Evolutionary conservation across 106 monocot genomes (phyloP), one percentile per base, ranked within the genome.

Genomic region (Posidonia australis): DNA sequence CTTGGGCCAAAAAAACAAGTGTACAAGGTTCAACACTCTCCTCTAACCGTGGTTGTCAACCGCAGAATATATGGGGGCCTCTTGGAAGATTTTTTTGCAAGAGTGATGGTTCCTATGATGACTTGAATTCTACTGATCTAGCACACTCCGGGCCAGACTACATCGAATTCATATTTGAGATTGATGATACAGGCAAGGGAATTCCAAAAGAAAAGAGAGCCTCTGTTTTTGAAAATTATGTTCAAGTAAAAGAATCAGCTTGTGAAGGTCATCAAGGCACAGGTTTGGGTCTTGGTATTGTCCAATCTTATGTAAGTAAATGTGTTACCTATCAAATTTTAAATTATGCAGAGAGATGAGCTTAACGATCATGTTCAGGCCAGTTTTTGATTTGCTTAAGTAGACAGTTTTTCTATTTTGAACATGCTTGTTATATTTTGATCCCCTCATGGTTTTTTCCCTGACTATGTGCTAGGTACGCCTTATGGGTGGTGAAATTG

Each of bases 241-340:
- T 98, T 66, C 98, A 91, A 72, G 83, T 98, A 7, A 85, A 81
- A 30, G 87, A 83, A 54, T 58, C 68, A 9, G 19, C 56, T 18
- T 24, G 3, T 48, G 26, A 20, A 27, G 79, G 52, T 9, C 77
- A 74, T 10, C 83, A 80, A 71, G 98, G 98, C 63, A 91, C 98
- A 47, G 96, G 91, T 32, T 65, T 98, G 53, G 98, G 98, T 18
- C 87, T 98, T 68, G 98, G 98, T 24, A 90, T 98, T 41, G 98
- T 91, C 43, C 87, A 88, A 72, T 98, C 91, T 13, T 88, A 60
- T 72, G 90, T 96, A 66, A 83, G 84, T 77, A 42, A 55, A 25
- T n/a, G n/a, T n/a, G n/a, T n/a, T n/a, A n/a, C n/a, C n/a, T n/a
- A n/a, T 5, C 12, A 23, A 25, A 24, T 5, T 19, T 4, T 36